Evolutionary conservation across 2,329 filamentous ascomycete genomes (phyloP), one percentile per base, ranked within the genome.

Genomic region (Penicillium decumbens): DNA sequence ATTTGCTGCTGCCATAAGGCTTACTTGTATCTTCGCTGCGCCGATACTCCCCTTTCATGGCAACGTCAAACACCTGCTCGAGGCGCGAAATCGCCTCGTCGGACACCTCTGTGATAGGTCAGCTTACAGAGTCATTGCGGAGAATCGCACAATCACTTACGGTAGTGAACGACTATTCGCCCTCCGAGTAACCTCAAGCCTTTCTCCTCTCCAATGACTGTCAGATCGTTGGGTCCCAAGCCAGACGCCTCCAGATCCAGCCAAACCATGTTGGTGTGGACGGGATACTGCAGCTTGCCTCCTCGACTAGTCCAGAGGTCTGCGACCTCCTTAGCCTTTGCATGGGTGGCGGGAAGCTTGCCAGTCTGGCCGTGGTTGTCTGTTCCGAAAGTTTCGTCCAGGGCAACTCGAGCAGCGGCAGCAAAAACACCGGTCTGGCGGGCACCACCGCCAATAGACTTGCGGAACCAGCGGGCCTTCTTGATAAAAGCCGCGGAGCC

Each of bases 181-280:
- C 79, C 79, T 28, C 80, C 80, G 8, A 74, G 58, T 12, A 84
- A 63, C 54, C 72, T 77, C 47, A 88, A 58, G 0, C 84, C 84
- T 47, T 80, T 76, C 59, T 80, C 76, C 53, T 79, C 69, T 1
- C 76, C 82, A 32, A 80, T 67, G 49, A 75, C 72, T 8, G 79
- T 75, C 52, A 84, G 80, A 35, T 78, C 74, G 44, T 79, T 75
- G 4, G 65, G 65, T 3, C 74, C 71, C 28, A 84, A 66, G 0
- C 80, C 80, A 9, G 80, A 79, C 1, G 78, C 77, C 27, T 82
- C 78, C 13, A 93, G 73, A 66, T 95, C 85, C 50, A 95, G 64
- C 89, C 88, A 95, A 29, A 89, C 82, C 88, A 95, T 95, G 71
- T 95, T 95, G n/a, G 89, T 95, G 64, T 95, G 84, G 1, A 87